phyloP scores from a whole-genome alignment of 1,139 yeast species.

The Blastobotrys arbuscula region DNA sequence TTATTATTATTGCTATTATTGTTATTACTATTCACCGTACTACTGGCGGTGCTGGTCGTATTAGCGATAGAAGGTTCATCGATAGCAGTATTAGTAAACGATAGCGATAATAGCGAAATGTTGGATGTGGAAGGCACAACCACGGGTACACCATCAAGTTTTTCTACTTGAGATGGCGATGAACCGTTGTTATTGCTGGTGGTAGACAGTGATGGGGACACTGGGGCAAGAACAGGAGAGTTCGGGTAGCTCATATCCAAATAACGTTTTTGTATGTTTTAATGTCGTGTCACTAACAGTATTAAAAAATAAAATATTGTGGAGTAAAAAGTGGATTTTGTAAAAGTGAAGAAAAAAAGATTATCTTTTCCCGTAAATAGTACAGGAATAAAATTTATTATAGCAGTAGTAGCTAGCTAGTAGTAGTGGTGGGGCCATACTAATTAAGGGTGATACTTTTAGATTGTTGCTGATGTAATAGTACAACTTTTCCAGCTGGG shows the following conservation, averaged over 20 bases:
- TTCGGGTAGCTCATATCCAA: conserved; percentile 1
- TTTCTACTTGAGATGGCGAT: neutral
- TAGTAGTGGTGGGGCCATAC: no score
- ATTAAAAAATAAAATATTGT: no score
- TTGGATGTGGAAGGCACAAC: conserved; percentile 4
- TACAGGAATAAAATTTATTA: no score
- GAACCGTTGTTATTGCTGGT: neutral
- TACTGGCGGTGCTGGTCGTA: neutral
- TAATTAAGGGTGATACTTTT: no score
- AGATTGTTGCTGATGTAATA: no score
- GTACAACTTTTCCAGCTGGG: no score
- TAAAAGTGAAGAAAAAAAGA: no score
- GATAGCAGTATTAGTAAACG: neutral
- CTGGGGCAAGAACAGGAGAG: conserved; percentile 9
- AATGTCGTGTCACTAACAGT: no score
- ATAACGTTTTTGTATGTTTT: no score
- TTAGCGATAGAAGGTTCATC: neutral
- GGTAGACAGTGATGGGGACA: conserved; percentile 3
- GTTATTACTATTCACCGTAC: neutral
- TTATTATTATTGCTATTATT: neutral
- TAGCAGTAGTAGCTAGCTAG: no score
- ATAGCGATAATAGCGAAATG: conserved; percentile 7
- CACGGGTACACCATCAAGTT: neutral
- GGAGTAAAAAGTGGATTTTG: no score
- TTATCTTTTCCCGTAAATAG: no score